Conservation (phyloP, 305 asterid genomes). For the Fraxinus platypoda region DNA sequence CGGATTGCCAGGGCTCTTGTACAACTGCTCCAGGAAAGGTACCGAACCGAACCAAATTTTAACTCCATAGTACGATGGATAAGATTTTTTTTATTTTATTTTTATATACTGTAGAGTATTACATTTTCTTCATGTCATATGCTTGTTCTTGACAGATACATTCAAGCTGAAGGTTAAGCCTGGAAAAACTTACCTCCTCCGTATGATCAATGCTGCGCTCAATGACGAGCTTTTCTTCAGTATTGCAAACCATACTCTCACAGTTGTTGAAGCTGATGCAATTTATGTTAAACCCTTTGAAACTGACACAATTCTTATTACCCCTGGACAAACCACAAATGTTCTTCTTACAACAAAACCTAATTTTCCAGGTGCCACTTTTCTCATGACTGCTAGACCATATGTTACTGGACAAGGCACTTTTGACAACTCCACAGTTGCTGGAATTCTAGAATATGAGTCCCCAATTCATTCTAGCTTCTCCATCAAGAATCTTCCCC, state of each 20-base stretch:
- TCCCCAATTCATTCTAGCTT: neutral
- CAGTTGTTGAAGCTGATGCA: slow-evolving; percentile 26
- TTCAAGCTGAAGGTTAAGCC: slow-evolving; percentile 18
- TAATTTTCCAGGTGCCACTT: slow-evolving; percentile 12
- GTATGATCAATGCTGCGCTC: slow-evolving; percentile 30
- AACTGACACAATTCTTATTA: slow-evolving; percentile 15
- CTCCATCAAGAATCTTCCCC: slow-evolving; percentile 17
- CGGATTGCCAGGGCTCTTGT: slow-evolving; percentile 26
- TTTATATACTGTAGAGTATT: neutral
- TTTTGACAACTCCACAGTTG: slow-evolving; percentile 26
- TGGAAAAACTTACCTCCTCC: slow-evolving; percentile 25
- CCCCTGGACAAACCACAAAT: slow-evolving; percentile 30
- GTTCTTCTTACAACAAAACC: slow-evolving; percentile 21
- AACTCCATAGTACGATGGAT: neutral
- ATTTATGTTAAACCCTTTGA: slow-evolving; percentile 24
- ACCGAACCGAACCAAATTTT: neutral
- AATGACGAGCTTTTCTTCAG: slow-evolving; percentile 25
- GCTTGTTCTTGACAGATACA: slow-evolving; percentile 11
- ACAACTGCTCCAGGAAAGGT: slow-evolving; percentile 20
- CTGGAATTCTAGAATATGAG: slow-evolving; percentile 24
- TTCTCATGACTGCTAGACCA: slow-evolving; percentile 27
- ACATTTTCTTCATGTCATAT: neutral
- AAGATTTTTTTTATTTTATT: neutral
- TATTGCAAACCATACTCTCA: slow-evolving; percentile 26
- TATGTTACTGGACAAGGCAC: slow-evolving; percentile 19